Evolutionary conservation across 768 basidiomycete species (phyloP).

Genomic region (Tricholoma furcatifolium): DNA sequence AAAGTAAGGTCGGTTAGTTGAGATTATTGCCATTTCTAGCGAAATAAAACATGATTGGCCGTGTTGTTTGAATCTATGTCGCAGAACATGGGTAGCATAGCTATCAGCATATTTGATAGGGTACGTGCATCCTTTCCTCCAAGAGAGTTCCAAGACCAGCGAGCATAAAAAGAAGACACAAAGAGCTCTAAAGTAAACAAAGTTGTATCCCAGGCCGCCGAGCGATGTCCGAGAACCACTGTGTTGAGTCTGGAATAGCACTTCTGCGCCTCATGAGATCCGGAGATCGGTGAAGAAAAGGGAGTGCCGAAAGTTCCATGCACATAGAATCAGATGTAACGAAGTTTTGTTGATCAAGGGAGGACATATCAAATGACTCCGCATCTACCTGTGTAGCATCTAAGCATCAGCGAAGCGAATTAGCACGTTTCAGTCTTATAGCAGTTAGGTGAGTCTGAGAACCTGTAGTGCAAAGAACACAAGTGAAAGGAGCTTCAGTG

Average conservation of each 20-base stretch:
- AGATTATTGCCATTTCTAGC: too few species aligned
- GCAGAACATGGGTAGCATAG: too few species aligned
- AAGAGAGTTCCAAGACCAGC: too few species aligned
- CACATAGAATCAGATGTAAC: background rate
- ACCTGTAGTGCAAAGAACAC: slow-evolving; percentile 12
- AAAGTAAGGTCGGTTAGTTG: too few species aligned
- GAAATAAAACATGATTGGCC: too few species aligned
- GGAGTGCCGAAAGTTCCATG: slow-evolving; percentile 14
- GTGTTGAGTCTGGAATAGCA: slow-evolving; percentile 10
- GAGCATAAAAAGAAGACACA: background rate
- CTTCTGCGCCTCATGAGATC: slow-evolving; percentile 7
- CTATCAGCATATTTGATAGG: too few species aligned
- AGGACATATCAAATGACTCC: background rate
- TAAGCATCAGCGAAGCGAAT: background rate
- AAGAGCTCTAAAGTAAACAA: background rate
- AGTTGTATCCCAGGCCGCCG: too few species aligned
- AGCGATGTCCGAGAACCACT: slow-evolving; percentile 8
- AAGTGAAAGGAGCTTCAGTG: slow-evolving; percentile 1
- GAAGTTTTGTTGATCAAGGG: background rate
- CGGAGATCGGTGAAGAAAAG: slow-evolving; percentile 12
- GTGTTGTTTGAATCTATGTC: too few species aligned
- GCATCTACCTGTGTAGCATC: background rate
- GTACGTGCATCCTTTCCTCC: too few species aligned
- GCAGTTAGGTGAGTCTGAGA: background rate
- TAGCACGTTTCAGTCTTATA: background rate